Base-by-base conservation (phyloP, 2,329 filamentous ascomycete species). In the Penicillium hordei region DNA sequence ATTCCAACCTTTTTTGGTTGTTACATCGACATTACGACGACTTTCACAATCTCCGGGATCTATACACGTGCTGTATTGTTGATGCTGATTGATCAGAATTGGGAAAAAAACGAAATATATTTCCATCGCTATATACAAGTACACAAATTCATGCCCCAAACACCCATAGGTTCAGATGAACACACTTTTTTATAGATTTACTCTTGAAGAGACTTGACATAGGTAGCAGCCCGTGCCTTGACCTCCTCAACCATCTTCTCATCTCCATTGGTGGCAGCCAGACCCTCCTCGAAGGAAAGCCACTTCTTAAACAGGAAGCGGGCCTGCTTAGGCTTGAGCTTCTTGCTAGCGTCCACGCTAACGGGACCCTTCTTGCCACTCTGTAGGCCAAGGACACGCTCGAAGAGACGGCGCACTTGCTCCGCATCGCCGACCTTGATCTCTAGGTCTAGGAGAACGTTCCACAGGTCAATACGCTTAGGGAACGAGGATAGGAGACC, bases 401-500 rank as follows among this genome's bases (percentile, higher is more conserved):
- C 91, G 71, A 94, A 97, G 48, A 97, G 78, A 59, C 88, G 86
- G 48, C 92, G 83, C 29, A 93, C 84, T 36, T 87, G 83, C 40
- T 86, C 85, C 40, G 82, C 79, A 34, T 86, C 83, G 15, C 83
- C 81, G 60, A 77, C 74, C 66, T 79, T 82, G 55, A 87, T 83
- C 78, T 99, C 94, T 55, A 97, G 82, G 71, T 96, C 92, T 1
- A 97, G 78, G 64, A 96, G 87, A 75, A 96, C 88, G 75, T 91
- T 94, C 93, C 93, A 97, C 51, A 97, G 80, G 72, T 97, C 92
- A 59, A 91, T 86, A 73, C 91, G 90, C 80, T 95, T 96, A 45
- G 92, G 91, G 79, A 89, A 96, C 5, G 89, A 88, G 36, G 86
- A 84, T 8, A 99, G 82, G 9, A 99, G 82, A 39, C 89, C 89